phyloP scores from a whole-genome alignment of 2,329 filamentous ascomycete genomes.

The Venturia asperata region DNA sequence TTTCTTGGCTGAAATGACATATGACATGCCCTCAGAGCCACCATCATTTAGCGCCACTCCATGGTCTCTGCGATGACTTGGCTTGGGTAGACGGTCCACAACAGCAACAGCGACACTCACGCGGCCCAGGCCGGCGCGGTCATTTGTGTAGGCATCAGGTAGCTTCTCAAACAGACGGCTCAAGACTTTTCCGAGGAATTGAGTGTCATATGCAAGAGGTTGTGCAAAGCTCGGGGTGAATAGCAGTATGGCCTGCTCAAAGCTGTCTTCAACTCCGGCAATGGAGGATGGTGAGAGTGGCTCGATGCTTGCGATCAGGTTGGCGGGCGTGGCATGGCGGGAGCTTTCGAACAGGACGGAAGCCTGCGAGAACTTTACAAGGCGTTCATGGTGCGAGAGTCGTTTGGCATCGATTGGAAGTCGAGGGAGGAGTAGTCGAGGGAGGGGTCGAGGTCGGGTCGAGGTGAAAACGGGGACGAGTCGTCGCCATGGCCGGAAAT shows the following conservation, averaged over 20 bases:
- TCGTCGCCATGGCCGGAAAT: conserved; percentile 18
- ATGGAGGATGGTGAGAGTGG: conserved; percentile 1
- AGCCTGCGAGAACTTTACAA: background rate
- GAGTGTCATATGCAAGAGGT: conserved; percentile 1
- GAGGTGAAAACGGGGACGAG: background rate
- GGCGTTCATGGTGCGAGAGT: background rate
- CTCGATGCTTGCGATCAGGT: conserved; percentile 9
- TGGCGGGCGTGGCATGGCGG: background rate
- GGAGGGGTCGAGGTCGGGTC: background rate
- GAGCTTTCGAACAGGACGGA: background rate
- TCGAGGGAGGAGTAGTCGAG: background rate
- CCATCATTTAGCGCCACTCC: conserved; percentile 18
- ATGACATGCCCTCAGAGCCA: conserved; percentile 32
- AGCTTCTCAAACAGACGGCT: conserved; percentile 1
- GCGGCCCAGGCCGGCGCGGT: background rate
- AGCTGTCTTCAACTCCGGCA: background rate
- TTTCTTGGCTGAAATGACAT: conserved; percentile 21
- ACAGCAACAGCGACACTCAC: conserved; percentile 25
- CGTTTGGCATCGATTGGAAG: background rate
- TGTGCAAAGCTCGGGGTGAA: conserved; percentile 17
- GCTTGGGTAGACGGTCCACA: conserved; percentile 32
- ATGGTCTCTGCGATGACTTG: conserved; percentile 14
- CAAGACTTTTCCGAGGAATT: conserved; percentile 7
- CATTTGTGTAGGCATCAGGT: background rate
- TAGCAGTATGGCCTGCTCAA: conserved; percentile 7